A percentile compares a stretch with the other conserved stretches of the same genome.
phyloP scores from a whole-genome alignment of 495 filamentous ascomycete genomes.

The Penicillium daleae region DNA sequence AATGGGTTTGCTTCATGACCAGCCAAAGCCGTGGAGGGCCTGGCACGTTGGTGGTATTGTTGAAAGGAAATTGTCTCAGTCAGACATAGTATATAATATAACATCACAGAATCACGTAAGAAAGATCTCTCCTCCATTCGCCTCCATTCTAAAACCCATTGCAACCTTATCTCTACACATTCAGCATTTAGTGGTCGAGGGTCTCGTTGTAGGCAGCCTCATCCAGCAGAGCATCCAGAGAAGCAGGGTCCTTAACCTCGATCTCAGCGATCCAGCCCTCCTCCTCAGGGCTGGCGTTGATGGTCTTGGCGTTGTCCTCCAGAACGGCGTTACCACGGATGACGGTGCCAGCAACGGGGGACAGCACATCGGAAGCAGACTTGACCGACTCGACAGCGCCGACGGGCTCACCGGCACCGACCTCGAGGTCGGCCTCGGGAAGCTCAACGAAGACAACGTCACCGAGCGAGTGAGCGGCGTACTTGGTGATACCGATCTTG shows the following conservation, averaged over 20 bases:
- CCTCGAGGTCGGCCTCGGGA: conserved; percentile 63
- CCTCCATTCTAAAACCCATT: conserved; percentile 11
- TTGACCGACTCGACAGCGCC: conserved; percentile 98
- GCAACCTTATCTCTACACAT: conserved; percentile 15
- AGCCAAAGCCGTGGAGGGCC: conserved; percentile 21
- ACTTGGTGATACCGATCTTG: conserved; percentile 85
- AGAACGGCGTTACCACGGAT: conserved; percentile 70
- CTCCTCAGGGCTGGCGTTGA: conserved; percentile 83
- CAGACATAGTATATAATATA: conserved; percentile 23
- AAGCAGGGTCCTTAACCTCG: conserved; percentile 66
- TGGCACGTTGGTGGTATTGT: conserved; percentile 28
- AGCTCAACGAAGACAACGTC: conserved; percentile 98
- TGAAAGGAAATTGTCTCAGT: conserved; percentile 29
- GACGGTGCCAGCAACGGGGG: conserved; percentile 79
- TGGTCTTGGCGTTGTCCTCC: conserved; percentile 79
- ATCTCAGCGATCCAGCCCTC: conserved; percentile 95
- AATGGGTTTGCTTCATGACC: not conserved
- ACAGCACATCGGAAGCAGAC: conserved; percentile 93
- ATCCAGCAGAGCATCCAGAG: conserved; percentile 77
- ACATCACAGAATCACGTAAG: conserved; percentile 25
- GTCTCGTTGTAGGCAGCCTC: conserved; percentile 72
- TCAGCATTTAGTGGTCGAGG: conserved; percentile 53
- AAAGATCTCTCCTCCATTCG: conserved; percentile 16
- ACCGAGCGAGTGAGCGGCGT: conserved; percentile 87
- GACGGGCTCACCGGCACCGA: conserved; percentile 74